Evolutionary conservation across 1,284 basidiomycete genomes (phyloP).

Genomic region (Hemileia vastatrix): DNA sequence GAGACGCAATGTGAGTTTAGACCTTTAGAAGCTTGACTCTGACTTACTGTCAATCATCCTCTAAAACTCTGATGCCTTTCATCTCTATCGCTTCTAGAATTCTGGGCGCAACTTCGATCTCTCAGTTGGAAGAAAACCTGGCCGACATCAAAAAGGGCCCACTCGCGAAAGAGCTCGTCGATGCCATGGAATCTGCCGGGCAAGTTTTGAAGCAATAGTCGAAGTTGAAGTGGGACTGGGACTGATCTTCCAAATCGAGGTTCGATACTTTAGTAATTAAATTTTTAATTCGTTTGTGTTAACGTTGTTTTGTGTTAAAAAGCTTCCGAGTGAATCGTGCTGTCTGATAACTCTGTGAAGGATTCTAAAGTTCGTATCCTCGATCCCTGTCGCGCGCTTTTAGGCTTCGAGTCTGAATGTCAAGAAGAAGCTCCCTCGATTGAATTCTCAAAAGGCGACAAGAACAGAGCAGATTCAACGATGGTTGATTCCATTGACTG

Average conservation of each 20-base stretch:
- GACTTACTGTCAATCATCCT: not conserved
- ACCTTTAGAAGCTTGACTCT: not conserved
- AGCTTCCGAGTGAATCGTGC: too few relatives aligned
- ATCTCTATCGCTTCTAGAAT: not conserved
- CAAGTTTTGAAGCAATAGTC: not conserved
- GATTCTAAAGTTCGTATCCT: not conserved
- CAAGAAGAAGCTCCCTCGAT: not conserved
- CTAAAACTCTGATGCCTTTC: not conserved
- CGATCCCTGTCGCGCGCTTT: too few relatives aligned
- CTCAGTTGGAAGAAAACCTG: not conserved
- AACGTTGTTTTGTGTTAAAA: not conserved
- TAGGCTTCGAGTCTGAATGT: not conserved
- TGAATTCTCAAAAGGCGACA: not conserved
- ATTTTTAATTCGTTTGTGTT: not conserved
- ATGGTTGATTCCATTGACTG: not conserved
- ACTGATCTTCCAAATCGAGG: too few relatives aligned
- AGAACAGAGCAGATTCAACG: not conserved
- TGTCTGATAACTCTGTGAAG: too few relatives aligned
- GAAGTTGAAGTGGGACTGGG: too few relatives aligned
- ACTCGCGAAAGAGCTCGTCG: not conserved
- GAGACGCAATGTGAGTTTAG: too few relatives aligned
- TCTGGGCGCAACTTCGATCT: not conserved
- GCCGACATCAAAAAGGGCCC: not conserved
- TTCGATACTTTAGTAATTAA: not conserved
- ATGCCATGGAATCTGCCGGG: not conserved